A percentile compares a stretch with the other conserved stretches of the same genome.
Evolutionary conservation across 164 flowering plant genomes (phyloP).

Genomic region (grape (Vitis vinifera)): ASM3070453v1 NC_081808.1:5238001-5238500

Average conservation of each 20-base stretch:
- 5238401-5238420: slow-evolving; percentile 48
- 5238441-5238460: slow-evolving; percentile 56
- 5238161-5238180: slow-evolving; percentile 42
- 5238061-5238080: background rate
- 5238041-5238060: background rate
- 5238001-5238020: too few species aligned
- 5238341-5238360: background rate
- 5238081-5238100: background rate
- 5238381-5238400: background rate
- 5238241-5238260: slow-evolving; percentile 50
- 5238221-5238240: slow-evolving; percentile 40
- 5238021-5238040: too few species aligned
- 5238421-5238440: slow-evolving; percentile 65
- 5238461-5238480: slow-evolving; percentile 52
- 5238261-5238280: background rate
- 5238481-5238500: slow-evolving; percentile 67
- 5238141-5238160: slow-evolving; percentile 37
- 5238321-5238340: background rate
- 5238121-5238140: background rate
- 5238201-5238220: slow-evolving; percentile 43
- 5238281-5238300: background rate
- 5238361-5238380: background rate
- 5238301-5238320: background rate
- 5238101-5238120: background rate
- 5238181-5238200: slow-evolving; percentile 40